phyloP scores from a whole-genome alignment of 768 basidiomycete species.

The Kwoniella dejecticola region DNA sequence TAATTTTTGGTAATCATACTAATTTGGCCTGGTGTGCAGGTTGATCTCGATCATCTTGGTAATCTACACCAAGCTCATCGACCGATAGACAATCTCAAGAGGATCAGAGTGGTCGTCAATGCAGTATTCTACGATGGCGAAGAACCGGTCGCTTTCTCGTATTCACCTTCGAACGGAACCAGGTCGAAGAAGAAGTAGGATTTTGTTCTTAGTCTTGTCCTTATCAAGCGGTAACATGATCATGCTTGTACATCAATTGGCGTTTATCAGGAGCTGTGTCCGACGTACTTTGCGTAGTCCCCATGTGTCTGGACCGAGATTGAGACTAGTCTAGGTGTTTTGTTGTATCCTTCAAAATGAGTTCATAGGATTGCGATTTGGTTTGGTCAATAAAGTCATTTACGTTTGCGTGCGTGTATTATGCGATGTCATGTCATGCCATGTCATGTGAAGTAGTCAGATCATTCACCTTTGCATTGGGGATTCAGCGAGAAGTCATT shows the following conservation, averaged over 20 bases:
- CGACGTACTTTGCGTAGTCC: too few relatives aligned
- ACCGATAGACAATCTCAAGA: conserved; percentile 38
- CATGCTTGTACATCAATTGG: neutral
- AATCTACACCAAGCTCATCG: conserved; percentile 40
- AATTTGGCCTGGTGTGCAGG: too few relatives aligned
- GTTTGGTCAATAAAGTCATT: too few relatives aligned
- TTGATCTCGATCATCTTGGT: conserved; percentile 48
- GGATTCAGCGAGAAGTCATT: too few relatives aligned
- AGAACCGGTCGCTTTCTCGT: conserved; percentile 34
- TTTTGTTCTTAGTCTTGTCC: neutral
- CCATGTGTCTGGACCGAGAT: too few relatives aligned
- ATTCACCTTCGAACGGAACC: conserved; percentile 10
- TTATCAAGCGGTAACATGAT: neutral
- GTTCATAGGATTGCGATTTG: too few relatives aligned
- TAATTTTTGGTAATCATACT: neutral
- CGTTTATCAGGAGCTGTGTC: too few relatives aligned
- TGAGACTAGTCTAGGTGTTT: too few relatives aligned
- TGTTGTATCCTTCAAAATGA: too few relatives aligned
- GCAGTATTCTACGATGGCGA: conserved; percentile 52
- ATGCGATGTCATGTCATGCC: conserved; percentile 1
- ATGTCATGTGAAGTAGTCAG: too few relatives aligned
- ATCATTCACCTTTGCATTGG: too few relatives aligned
- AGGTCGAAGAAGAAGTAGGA: conserved; percentile 23
- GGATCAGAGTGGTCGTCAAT: conserved; percentile 36
- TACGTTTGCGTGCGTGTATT: too few relatives aligned